Conservation (phyloP, 2,329 filamentous ascomycete genomes). For the Penicillium palitans region DNA sequence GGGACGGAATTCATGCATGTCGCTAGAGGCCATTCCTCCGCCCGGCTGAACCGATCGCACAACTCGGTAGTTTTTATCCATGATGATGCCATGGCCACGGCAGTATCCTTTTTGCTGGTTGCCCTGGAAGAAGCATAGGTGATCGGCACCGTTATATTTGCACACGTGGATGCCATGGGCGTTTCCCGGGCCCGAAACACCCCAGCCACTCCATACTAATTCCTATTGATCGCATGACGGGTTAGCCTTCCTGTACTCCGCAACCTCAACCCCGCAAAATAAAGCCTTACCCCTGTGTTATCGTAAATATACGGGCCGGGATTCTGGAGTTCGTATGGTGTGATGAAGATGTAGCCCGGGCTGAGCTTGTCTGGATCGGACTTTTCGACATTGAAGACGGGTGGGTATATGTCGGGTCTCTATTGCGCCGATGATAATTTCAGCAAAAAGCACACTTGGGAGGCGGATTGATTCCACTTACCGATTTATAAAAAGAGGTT, state of each 20-base stretch:
- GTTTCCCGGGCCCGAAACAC: conserved; percentile 51
- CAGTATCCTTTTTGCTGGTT: conserved; percentile 55
- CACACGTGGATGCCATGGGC: conserved; percentile 53
- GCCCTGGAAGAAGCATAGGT: conserved; percentile 56
- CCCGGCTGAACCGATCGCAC: conserved; percentile 49
- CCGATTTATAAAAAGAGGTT: conserved; percentile 41
- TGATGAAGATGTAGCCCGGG: conserved; percentile 54
- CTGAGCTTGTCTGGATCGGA: conserved; percentile 35
- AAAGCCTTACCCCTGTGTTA: conserved; percentile 45
- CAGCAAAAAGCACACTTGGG: background rate
- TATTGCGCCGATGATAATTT: conserved; percentile 15
- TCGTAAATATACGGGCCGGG: conserved; percentile 55
- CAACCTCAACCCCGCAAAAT: background rate
- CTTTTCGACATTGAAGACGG: conserved; percentile 35
- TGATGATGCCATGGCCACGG: conserved; percentile 54
- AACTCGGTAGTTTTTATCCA: conserved; percentile 52
- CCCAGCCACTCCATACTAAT: conserved; percentile 54
- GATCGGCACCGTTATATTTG: conserved; percentile 49
- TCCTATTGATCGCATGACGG: conserved; percentile 32
- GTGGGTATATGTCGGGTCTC: conserved; percentile 44
- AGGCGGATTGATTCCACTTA: conserved; percentile 20
- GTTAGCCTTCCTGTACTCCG: conserved; percentile 14
- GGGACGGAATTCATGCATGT: conserved; percentile 56
- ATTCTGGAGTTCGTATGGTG: conserved; percentile 52
- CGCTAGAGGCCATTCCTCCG: conserved; percentile 45